Evolutionary conservation across 2,329 filamentous ascomycete species (phyloP).

Genomic region (Arthroderma sp.): DNA sequence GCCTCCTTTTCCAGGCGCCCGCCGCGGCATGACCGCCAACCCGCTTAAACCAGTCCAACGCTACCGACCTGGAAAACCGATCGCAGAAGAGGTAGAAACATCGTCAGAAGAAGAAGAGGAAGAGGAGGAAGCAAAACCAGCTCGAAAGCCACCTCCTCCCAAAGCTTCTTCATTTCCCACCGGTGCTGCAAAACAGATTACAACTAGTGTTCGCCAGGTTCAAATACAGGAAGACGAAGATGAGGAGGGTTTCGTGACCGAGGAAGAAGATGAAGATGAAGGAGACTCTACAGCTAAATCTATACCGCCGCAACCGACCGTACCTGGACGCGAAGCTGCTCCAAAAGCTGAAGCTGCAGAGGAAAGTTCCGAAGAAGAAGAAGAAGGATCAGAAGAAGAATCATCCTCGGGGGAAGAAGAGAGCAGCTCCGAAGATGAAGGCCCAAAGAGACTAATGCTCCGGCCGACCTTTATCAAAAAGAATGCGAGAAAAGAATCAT

Average conservation of each 20-base stretch:
- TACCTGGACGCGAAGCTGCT: background rate
- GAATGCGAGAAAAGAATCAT: slow-evolving; percentile 38
- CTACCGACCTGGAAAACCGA: slow-evolving; percentile 71
- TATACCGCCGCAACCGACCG: background rate
- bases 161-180: slow-evolving; percentile 29
- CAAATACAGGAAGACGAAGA: slow-evolving; percentile 33
- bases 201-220: slow-evolving; percentile 20
- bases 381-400: slow-evolving; percentile 3
- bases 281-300: slow-evolving; percentile 12
- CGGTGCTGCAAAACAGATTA: slow-evolving; percentile 19
- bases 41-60: slow-evolving; percentile 60
- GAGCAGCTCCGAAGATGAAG: slow-evolving; percentile 24
- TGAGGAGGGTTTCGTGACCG: slow-evolving; percentile 50
- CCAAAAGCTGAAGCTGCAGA: background rate
- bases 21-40: slow-evolving; percentile 77
- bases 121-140: slow-evolving; percentile 37
- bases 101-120: slow-evolving; percentile 40
- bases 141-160: slow-evolving; percentile 32
- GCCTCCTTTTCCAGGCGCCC: slow-evolving; percentile 29
- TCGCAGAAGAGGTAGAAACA: slow-evolving; percentile 35
- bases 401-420: slow-evolving; percentile 6
- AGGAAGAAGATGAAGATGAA: slow-evolving; percentile 30
- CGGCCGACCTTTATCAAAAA: slow-evolving; percentile 58
- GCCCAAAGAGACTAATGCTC: slow-evolving; percentile 42
- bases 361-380: background rate